These are phyloP conservation scores for Xylaria palmicola DNA, from an alignment of 495 filamentous ascomycete genomes.

Conservation along the genomic window DNA sequence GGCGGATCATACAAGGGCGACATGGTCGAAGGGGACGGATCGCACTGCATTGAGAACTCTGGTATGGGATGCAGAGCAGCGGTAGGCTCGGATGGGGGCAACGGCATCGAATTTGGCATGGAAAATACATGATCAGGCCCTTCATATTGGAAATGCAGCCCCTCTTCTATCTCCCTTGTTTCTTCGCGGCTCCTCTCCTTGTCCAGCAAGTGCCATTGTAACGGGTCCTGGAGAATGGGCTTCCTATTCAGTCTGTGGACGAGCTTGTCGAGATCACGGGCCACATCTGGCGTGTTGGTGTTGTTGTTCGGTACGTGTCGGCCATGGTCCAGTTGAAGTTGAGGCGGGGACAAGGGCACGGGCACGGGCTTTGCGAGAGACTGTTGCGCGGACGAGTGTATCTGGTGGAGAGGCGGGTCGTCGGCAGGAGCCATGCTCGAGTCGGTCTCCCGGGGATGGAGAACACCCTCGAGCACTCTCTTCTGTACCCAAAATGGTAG, in stretches of 20 bases:
- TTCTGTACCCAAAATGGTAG: constrained; percentile 6
- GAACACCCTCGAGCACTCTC: constrained; percentile 4
- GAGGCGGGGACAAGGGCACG: neutral
- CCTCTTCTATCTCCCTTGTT: neutral
- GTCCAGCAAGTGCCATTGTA: neutral
- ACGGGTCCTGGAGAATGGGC: constrained; percentile 25
- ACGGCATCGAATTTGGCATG: constrained; percentile 8
- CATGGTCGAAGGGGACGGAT: constrained; percentile 5
- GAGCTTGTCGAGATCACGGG: constrained; percentile 21
- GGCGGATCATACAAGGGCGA: constrained; percentile 10
- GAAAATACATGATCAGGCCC: neutral
- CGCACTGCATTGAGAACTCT: constrained; percentile 2
- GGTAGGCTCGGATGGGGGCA: constrained; percentile 8
- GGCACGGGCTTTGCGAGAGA: neutral
- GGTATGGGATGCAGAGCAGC: constrained; percentile 2
- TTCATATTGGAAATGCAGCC: neutral
- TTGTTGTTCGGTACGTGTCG: neutral
- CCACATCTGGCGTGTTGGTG: neutral
- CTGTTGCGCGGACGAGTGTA: neutral
- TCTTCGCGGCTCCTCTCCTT: neutral
- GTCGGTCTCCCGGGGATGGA: constrained; percentile 3
- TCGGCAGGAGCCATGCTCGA: constrained; percentile 10
- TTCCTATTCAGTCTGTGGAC: constrained; percentile 39
- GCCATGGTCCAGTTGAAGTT: constrained; percentile 2
- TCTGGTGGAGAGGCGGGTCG: neutral